Evolutionary conservation across 164 flowering plant species (phyloP), one percentile per base, ranked within the genome.

Genomic region (Vitis riparia): DNA sequence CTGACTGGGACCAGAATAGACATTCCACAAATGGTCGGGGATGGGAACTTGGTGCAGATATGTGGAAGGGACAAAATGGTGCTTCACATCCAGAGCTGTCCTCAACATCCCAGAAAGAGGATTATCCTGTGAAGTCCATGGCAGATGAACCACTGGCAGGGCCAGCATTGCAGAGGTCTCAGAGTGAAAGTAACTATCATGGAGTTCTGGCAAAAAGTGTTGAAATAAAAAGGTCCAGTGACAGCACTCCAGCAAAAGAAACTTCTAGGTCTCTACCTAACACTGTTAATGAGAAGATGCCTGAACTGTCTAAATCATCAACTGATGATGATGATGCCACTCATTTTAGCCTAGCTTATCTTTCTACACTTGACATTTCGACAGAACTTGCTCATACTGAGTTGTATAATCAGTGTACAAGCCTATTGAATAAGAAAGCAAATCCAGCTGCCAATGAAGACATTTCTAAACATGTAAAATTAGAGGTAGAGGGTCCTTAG

Each of bases 341-440:
- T 65, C 50, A 48, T 47, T 47, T 75, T 71, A 72, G 68, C 51
- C 73, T 66, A 73, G 56, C 68, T 73, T 93, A 91, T 78, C 89
- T 93, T 65, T 83, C 95, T 63, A 89, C 82, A 81, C 88, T 93
- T 75, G 94, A 93, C 64, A 87, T 93, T 57, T 93, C 98, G 51
- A 69, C 69, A 17, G 92, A 86, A 63, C 90, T 93, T 78, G 77
- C 86, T 44, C 50, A 63, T 69, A 82, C 91, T 10, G 93, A 89
- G 51, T 51, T 86, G 80, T 88, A 83, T 72, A 57, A 76, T 50
- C 79, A 84, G 71, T 93, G 85, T 71, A 69, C 70, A 71, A 75
- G 74, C 64, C 58, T 88, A 69, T 29, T 81, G 63, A 73, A 62
- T 51, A 44, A 48, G n/a, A 87, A 79, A 23, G 65, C 67, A 63